Evolutionary conservation across 106 monocot species (phyloP), one percentile per base, ranked within the genome.

Genomic region (Dendrobium officinale): DNA sequence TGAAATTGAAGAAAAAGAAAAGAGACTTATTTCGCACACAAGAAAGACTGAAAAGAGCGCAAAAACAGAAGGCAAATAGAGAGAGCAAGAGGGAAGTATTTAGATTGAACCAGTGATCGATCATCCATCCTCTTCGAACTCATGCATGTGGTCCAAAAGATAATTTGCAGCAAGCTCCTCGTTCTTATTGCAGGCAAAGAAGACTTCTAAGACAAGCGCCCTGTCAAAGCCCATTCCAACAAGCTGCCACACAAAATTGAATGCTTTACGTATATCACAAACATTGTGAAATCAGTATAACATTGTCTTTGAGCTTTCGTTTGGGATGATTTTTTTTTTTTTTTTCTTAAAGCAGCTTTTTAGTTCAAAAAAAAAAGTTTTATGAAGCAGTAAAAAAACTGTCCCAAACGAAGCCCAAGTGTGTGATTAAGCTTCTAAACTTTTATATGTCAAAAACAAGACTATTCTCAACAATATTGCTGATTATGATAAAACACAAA

Each of bases 111-210:
- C 70, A 70, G 15, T 70, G 70, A 37, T 70, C 70, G 37, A 37
- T 37, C 37, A 37, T 37, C 37, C 37, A 3, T 43, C 43, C 0
- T 91, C 91, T 9, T 95, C 92, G 64, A 90, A 87, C 55, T 95
- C 95, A 43, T 95, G 85, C 76, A 90, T 88, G 77, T 95, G 95
- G 80, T 95, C 95, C 80, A 95, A 77, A 26, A 95, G 92, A 61
- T 95, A 95, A 75, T 92, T 92, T 41, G 92, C 95, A 8, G 95
- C 92, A 70, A 87, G 76, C 67, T 92, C 92, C 84, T 92, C 95
- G 67, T 95, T 87, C 79, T 92, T 95, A 86, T 90, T 89, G 84
- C 92, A 92, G 18, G 94, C 94, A 15, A 95, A 87, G 77, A 85
- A 92, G 4, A 95, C 92, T 75, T 92, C 88, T 79, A 95, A 51